A percentile compares a stretch with the other conserved stretches of the same genome.
phyloP scores from a whole-genome alignment of 1,284 basidiomycete genomes.

The Rhodotorula sp. region DNA sequence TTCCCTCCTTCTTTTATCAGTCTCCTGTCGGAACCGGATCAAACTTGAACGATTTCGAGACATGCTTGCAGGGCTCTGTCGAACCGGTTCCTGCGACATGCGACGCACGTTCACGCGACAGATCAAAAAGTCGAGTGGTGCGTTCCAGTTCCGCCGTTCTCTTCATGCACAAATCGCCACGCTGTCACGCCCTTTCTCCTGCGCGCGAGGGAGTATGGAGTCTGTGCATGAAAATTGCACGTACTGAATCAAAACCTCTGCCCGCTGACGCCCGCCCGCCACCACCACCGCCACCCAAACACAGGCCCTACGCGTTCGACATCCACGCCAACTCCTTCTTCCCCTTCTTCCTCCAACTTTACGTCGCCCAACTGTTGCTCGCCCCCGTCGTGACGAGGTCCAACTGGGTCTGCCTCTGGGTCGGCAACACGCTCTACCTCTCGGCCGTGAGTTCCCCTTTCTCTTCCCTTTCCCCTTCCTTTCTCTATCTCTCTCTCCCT shows the following conservation, averaged over 20 bases:
- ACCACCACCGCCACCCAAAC: no score
- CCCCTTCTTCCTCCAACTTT: slow-evolving; percentile 81
- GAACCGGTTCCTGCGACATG: slow-evolving; percentile 46
- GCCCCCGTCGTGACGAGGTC: slow-evolving; percentile 74
- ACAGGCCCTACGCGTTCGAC: slow-evolving; percentile 77
- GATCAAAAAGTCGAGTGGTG: slow-evolving; percentile 48
- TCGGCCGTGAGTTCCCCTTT: slow-evolving; percentile 15
- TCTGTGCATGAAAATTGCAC: neutral
- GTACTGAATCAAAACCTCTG: no score
- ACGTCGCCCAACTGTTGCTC: slow-evolving; percentile 78
- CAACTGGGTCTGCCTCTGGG: slow-evolving; percentile 85
- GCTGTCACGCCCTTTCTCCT: no score
- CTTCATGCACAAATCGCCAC: neutral
- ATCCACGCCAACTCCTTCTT: slow-evolving; percentile 94
- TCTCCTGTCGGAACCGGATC: no score
- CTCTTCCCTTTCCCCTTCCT: neutral
- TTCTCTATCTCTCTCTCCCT: neutral
- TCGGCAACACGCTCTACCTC: slow-evolving; percentile 67
- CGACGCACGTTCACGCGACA: slow-evolving; percentile 46
- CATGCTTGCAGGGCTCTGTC: slow-evolving; percentile 28
- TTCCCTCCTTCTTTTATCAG: no score
- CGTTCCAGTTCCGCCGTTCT: neutral
- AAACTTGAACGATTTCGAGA: no score
- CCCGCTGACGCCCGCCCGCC: no score
- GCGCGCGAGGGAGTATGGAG: no score